Conservation (phyloP, 495 filamentous ascomycete species). For the Hypomontagnella monticulosa region DNA sequence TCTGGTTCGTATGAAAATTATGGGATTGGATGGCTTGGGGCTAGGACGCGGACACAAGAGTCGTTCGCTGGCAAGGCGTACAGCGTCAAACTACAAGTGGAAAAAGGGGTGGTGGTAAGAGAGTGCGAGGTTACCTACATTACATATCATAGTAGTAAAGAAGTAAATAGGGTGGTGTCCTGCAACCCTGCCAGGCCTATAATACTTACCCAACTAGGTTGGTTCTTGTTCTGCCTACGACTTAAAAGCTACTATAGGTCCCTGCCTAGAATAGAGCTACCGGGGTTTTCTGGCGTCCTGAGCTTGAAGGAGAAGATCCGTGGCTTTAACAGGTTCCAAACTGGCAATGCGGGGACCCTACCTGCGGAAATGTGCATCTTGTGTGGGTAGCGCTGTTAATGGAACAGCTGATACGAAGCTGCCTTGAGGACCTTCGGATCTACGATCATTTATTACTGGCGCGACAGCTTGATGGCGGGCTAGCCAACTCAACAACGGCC, state of each 20-base stretch:
- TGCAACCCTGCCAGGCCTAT: conserved; percentile 28
- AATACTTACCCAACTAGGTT: conserved; percentile 20
- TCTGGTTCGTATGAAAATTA: conserved; percentile 20
- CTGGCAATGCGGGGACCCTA: conserved; percentile 34
- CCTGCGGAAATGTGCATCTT: conserved; percentile 28
- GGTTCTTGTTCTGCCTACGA: conserved; percentile 19
- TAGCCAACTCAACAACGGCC: conserved; percentile 34
- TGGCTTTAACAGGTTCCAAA: conserved; percentile 27
- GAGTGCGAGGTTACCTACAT: conserved; percentile 29
- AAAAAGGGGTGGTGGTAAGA: conserved; percentile 40
- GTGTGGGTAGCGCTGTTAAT: conserved; percentile 29
- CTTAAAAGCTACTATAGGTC: conserved; percentile 24
- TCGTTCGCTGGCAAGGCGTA: conserved; percentile 36
- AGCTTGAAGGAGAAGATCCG: conserved; percentile 4
- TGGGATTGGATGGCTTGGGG: conserved; percentile 14
- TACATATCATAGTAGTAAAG: conserved; percentile 19
- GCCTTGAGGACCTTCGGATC: conserved; percentile 1
- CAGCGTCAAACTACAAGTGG: conserved; percentile 33
- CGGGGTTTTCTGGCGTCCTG: conserved; percentile 16
- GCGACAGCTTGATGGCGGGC: conserved; percentile 12
- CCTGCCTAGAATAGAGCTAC: conserved; percentile 20
- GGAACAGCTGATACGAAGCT: conserved; percentile 38
- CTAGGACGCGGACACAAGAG: conserved; percentile 18
- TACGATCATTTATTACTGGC: conserved; percentile 14
- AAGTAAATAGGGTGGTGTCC: conserved; percentile 7